phyloP scores from a whole-genome alignment of 1,284 basidiomycete species.

The Malassezia yamatoensis region DNA sequence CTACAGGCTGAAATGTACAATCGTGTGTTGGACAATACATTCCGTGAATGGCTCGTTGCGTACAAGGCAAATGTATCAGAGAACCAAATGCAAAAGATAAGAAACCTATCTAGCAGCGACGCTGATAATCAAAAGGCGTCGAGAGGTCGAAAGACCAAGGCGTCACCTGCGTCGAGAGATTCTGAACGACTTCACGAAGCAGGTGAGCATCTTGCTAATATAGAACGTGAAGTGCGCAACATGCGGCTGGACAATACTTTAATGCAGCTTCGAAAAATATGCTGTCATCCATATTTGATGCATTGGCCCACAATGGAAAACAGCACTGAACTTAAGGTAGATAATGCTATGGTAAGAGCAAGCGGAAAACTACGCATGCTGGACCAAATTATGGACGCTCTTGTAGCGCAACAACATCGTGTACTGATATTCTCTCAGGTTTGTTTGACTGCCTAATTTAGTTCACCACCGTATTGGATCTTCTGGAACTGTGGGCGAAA shows the following conservation, averaged over 20 bases:
- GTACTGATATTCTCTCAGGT: constrained; percentile 83
- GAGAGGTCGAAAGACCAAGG: not conserved
- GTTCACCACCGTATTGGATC: constrained; percentile 84
- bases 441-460: constrained; percentile 10
- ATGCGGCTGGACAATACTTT: constrained; percentile 84
- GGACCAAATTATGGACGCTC: constrained; percentile 70
- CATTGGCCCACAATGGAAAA: constrained; percentile 68
- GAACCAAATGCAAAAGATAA: not conserved
- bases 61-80: constrained; percentile 27
- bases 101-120: not conserved
- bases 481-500: constrained; percentile 57
- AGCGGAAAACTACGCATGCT: constrained; percentile 96
- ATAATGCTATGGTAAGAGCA: constrained; percentile 65
- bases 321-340: constrained; percentile 50
- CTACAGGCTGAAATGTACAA: constrained; percentile 76
- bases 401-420: constrained; percentile 76
- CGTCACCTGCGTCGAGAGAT: no score
- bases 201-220: not conserved
- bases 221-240: constrained; percentile 37
- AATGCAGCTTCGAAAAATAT: constrained; percentile 69
- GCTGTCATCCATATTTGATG: constrained; percentile 85
- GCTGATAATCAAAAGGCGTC: not conserved
- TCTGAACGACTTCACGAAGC: not conserved
- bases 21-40: constrained; percentile 47
- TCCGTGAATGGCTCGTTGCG: constrained; percentile 36